Conservation (phyloP, 2,329 filamentous ascomycete genomes). For the Sarocladium strictum region DNA sequence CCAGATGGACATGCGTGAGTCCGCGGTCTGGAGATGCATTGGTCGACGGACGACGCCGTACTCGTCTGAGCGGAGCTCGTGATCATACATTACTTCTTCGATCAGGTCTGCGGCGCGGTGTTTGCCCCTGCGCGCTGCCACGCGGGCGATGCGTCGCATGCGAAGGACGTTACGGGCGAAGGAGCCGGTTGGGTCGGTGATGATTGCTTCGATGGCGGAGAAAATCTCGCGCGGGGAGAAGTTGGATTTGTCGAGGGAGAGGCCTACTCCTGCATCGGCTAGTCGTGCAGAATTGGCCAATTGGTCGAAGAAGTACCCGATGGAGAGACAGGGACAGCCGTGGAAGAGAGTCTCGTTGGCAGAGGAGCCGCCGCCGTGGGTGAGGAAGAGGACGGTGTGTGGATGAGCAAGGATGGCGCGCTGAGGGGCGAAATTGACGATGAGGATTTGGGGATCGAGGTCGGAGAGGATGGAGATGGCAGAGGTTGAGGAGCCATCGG, state of each 20-base stretch:
- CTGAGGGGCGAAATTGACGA: conserved; percentile 33
- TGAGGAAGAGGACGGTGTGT: conserved; percentile 29
- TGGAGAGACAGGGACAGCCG: conserved; percentile 27
- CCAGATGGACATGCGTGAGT: conserved; percentile 33
- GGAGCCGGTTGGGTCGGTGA: conserved; percentile 22
- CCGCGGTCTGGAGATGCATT: conserved; percentile 38
- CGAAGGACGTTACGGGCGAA: conserved; percentile 27
- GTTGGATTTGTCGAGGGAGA: conserved; percentile 28
- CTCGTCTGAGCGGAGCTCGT: conserved; percentile 18
- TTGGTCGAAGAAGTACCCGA: conserved; percentile 37
- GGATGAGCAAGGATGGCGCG: conserved; percentile 31
- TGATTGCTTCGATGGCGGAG: conserved; percentile 20
- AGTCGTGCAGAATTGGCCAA: conserved; percentile 31
- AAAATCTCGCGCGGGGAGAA: conserved; percentile 28
- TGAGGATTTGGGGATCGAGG: conserved; percentile 23
- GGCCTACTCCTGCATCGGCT: conserved; percentile 25
- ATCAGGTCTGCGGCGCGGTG: conserved; percentile 32
- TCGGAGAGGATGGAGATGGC: conserved; percentile 20
- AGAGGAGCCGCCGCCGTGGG: conserved; percentile 34
- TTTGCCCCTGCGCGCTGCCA: conserved; percentile 28
- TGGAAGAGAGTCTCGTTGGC: conserved; percentile 36
- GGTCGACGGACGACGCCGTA: conserved; percentile 18
- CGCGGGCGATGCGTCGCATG: conserved; percentile 30
- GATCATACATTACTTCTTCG: conserved; percentile 35
- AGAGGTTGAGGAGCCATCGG: conserved; percentile 12